Evolutionary conservation across 257 asterid species (phyloP), one percentile per base, ranked within the genome.

Genomic region (Fraxinus excelsior): DNA sequence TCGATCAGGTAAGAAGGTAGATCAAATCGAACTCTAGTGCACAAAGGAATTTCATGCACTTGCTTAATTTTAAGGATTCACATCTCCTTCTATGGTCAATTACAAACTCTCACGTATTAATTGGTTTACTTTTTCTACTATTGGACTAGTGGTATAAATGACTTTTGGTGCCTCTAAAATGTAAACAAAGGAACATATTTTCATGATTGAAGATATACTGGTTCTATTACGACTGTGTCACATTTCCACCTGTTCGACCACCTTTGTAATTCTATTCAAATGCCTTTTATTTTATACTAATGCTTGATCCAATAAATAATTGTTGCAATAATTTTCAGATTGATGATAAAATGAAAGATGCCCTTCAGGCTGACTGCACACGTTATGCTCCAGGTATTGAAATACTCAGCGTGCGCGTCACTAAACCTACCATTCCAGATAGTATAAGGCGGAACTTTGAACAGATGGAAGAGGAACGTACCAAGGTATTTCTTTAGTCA

Each of bases 301-400:
- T 74, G 67, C 62, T 28, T 51, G 26, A 21, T 71, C 28, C 69
- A 65, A 76, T 37, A 14, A 18, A 16, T 4, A 37, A 3, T 51
- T 77, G 2, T 70, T 65, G 74, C 71, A 8, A 28, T 74, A 56
- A 62, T 62, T 83, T 85, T 75, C 91, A 96, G 99, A 93, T 96
- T 60, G 99, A 93, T 80, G 99, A 96, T 40, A 91, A 90, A 87
- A 96, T 93, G 99, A 96, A 90, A 88, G 99, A 96, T 82, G 93
- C 97, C 62, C 99, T 96, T 90, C 99, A 96, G 86, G 88, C 91
- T 0, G 99, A 96, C 83, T 96, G 99, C 91, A 96, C 99, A 70
- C 92, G 92, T 31, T 96, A 96, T 86, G 99, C 99, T 26, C 98
- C 99, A 7, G 99, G 99, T 71, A 96, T 96, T 81, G 98, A 96